A percentile compares a stretch with the other conserved stretches of the same genome.
These are phyloP conservation scores for Blastobotrys elegans DNA, from an alignment of 1,139 yeast genomes.

Conservation along the genomic window DNA sequence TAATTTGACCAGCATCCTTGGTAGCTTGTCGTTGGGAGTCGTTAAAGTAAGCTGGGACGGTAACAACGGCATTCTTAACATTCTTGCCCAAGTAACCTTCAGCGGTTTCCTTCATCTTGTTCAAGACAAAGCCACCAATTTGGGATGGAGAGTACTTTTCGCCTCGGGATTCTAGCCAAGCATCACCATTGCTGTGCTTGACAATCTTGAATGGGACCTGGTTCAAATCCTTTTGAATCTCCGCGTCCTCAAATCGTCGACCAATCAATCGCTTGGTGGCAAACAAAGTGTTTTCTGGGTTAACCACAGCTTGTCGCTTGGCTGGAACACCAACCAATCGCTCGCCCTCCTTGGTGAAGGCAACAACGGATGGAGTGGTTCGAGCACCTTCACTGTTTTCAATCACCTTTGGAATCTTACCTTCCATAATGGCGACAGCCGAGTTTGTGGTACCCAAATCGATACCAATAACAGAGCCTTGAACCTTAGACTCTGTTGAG, in stretches of 20 bases:
- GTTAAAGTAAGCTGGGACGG: conserved; percentile 97
- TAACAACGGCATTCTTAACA: conserved; percentile 87
- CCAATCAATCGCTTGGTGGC: conserved; percentile 99
- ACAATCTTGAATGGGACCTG: conserved; percentile 97
- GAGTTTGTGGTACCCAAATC: conserved; percentile 99
- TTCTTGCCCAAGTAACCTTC: conserved; percentile 84
- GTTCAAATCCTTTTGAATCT: conserved; percentile 93
- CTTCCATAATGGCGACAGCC: conserved; percentile 98
- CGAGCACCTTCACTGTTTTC: conserved; percentile 99
- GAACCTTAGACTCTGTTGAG: conserved; percentile 35
- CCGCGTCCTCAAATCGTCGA: conserved; percentile 92
- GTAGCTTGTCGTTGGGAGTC: conserved; percentile 99
- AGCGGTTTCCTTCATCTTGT: conserved; percentile 97
- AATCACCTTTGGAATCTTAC: conserved; percentile 91
- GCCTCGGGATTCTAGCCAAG: conserved; percentile 98
- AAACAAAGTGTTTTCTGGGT: conserved; percentile 95
- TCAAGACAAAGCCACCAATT: conserved; percentile 96
- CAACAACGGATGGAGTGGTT: conserved; percentile 98
- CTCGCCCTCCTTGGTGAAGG: conserved; percentile 95
- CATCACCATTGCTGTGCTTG: conserved; percentile 95
- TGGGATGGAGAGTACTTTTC: conserved; percentile 84
- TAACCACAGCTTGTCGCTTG: conserved; percentile 97
- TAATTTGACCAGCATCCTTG: conserved; percentile 97
- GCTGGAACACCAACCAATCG: conserved; percentile 98
- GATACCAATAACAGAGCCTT: conserved; percentile 85